These are phyloP conservation scores for Prosopis cineraria DNA, from an alignment of 306 rosid species.

Conservation along the genomic window DNA sequence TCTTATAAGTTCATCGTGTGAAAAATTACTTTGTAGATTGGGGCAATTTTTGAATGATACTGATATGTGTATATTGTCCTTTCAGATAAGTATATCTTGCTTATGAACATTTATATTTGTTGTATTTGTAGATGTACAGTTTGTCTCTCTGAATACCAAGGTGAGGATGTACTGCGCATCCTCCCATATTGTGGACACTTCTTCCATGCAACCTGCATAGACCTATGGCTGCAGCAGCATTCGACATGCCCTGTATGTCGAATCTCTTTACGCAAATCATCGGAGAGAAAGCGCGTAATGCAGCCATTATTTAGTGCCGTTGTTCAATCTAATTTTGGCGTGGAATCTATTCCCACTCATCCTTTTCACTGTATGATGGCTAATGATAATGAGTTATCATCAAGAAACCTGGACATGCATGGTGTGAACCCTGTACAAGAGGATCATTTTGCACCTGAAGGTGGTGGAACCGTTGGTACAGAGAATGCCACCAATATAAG, in stretches of 20 bases:
- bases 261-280: conserved; percentile 60
- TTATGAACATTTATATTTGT: conserved; percentile 35
- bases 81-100: conserved; percentile 19
- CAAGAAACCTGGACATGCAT: conserved; percentile 45
- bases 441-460: conserved; percentile 49
- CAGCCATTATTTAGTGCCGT: conserved; percentile 76
- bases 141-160: conserved; percentile 79
- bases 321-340: conserved; percentile 45
- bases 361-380: conserved; percentile 49
- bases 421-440: conserved; percentile 52
- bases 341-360: conserved; percentile 47
- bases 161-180: conserved; percentile 75
- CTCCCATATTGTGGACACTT: conserved; percentile 90
- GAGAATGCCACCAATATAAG: conserved; percentile 47
- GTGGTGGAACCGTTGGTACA: conserved; percentile 43
- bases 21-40: neutral
- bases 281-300: conserved; percentile 59
- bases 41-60: too few relatives aligned
- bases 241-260: conserved; percentile 95
- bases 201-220: conserved; percentile 88
- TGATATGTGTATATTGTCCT: neutral
- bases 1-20: too few relatives aligned
- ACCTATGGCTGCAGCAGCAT: conserved; percentile 91
- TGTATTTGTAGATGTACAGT: conserved; percentile 68
- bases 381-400: conserved; percentile 37